Evolutionary conservation across 2,329 filamentous ascomycete genomes (phyloP).

Genomic region (Phoma sp.): DNA sequence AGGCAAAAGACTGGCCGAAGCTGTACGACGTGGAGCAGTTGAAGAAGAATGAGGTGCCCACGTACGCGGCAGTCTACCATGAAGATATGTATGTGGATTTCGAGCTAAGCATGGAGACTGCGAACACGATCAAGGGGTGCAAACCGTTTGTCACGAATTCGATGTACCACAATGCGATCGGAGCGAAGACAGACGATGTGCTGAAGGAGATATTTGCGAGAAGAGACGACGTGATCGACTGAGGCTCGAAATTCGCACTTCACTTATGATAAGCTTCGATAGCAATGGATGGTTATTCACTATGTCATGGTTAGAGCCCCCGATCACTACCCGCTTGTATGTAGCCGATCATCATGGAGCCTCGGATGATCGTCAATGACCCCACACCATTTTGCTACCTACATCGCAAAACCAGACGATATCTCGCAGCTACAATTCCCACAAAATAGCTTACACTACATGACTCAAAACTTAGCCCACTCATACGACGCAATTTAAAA

Average conservation of each 20-base stretch:
- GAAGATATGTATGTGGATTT: constrained; percentile 95
- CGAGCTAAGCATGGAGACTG: constrained; percentile 74
- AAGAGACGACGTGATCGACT: constrained; percentile 72
- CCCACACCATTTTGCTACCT: too few species aligned
- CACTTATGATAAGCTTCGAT: too few species aligned
- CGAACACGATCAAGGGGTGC: constrained; percentile 73
- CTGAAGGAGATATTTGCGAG: constrained; percentile 76
- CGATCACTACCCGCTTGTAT: too few species aligned
- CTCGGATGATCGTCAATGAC: too few species aligned
- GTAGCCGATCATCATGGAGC: too few species aligned
- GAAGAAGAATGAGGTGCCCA: constrained; percentile 77
- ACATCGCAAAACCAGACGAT: too few species aligned
- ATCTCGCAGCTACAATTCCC: too few species aligned
- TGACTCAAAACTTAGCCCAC: too few species aligned
- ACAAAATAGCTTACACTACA: too few species aligned
- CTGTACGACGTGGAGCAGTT: constrained; percentile 80
- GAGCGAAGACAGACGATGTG: constrained; percentile 75
- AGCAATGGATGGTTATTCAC: too few species aligned
- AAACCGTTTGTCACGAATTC: constrained; percentile 85
- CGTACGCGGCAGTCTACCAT: constrained; percentile 82
- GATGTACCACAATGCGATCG: constrained; percentile 85
- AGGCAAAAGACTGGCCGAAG: constrained; percentile 70
- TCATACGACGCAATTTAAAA: too few species aligned
- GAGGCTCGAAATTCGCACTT: not conserved
- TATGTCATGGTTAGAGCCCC: too few species aligned